Conservation (phyloP, 2,329 filamentous ascomycete species). For the Neospermospora avenae region DNA sequence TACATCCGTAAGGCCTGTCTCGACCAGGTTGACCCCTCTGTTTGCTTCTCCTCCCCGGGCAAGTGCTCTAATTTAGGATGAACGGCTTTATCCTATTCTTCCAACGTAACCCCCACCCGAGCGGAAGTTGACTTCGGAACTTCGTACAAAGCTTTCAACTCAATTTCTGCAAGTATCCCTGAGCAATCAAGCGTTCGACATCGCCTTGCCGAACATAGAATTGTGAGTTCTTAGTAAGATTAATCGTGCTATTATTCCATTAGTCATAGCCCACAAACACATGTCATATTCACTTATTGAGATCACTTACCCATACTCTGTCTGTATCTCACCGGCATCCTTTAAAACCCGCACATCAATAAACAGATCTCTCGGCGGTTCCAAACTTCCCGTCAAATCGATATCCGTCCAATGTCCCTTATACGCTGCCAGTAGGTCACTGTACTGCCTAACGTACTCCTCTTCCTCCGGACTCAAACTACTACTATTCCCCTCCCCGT, state of each 20-base stretch:
- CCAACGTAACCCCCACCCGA: background rate
- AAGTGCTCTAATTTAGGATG: background rate
- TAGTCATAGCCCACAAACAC: conserved; percentile 3
- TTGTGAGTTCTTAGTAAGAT: conserved; percentile 95
- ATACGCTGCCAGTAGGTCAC: conserved; percentile 88
- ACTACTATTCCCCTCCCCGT: conserved; percentile 56
- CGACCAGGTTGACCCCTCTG: background rate
- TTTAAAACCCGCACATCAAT: conserved; percentile 95
- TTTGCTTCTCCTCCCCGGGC: background rate
- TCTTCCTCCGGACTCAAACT: conserved; percentile 93
- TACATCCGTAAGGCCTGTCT: conserved; percentile 7
- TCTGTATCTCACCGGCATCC: conserved; percentile 97
- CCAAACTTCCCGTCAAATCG: conserved; percentile 88
- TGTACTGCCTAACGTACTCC: conserved; percentile 90
- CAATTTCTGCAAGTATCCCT: conserved; percentile 91
- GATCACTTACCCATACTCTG: conserved; percentile 83
- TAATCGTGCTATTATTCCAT: conserved; percentile 68
- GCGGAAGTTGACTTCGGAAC: background rate
- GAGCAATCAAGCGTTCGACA: conserved; percentile 88
- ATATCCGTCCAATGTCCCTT: conserved; percentile 99
- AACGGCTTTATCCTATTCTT: background rate
- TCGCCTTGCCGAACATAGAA: conserved; percentile 96
- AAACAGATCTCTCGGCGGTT: conserved; percentile 92
- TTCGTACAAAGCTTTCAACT: conserved; percentile 50
- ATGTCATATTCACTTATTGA: background rate